Conservation (phyloP, 306 rosid species). For the Nissolia schottii region DNA sequence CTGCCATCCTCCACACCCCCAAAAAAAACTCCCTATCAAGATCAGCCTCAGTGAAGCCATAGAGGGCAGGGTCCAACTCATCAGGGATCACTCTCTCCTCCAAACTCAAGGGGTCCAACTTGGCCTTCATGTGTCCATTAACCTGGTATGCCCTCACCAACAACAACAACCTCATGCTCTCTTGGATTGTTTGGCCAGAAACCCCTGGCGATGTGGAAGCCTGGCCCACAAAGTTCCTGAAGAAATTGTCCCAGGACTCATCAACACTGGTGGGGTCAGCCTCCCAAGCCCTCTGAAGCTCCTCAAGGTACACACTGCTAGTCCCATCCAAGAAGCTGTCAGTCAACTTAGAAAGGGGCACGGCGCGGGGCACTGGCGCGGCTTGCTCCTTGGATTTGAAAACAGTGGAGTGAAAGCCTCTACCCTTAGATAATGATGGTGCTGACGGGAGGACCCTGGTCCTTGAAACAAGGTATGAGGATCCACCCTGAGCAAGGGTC, state of each 20-base stretch:
- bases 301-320: slow-evolving; percentile 90
- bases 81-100: slow-evolving; percentile 63
- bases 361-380: slow-evolving; percentile 79
- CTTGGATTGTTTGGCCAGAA: slow-evolving; percentile 96
- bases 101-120: slow-evolving; percentile 75
- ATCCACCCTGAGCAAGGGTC: slow-evolving; percentile 50
- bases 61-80: slow-evolving; percentile 80
- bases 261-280: slow-evolving; percentile 89
- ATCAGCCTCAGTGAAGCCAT: slow-evolving; percentile 92
- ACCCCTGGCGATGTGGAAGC: slow-evolving; percentile 82
- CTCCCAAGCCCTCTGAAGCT: slow-evolving; percentile 99
- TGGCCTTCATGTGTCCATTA: slow-evolving; percentile 90
- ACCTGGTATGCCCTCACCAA: slow-evolving; percentile 95
- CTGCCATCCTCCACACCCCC: slow-evolving; percentile 97
- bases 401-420: slow-evolving; percentile 57
- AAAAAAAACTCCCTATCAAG: slow-evolving; percentile 92
- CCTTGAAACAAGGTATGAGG: slow-evolving; percentile 46
- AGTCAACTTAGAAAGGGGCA: slow-evolving; percentile 86
- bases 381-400: slow-evolving; percentile 56
- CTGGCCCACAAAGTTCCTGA: slow-evolving; percentile 89
- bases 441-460: slow-evolving; percentile 49
- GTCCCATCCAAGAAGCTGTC: slow-evolving; percentile 96
- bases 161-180: slow-evolving; percentile 92
- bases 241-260: slow-evolving; percentile 98
- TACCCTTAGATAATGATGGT: slow-evolving; percentile 25